These are phyloP conservation scores for Lentinula edodes DNA, from an alignment of 768 basidiomycete genomes.

Conservation along the genomic window DNA sequence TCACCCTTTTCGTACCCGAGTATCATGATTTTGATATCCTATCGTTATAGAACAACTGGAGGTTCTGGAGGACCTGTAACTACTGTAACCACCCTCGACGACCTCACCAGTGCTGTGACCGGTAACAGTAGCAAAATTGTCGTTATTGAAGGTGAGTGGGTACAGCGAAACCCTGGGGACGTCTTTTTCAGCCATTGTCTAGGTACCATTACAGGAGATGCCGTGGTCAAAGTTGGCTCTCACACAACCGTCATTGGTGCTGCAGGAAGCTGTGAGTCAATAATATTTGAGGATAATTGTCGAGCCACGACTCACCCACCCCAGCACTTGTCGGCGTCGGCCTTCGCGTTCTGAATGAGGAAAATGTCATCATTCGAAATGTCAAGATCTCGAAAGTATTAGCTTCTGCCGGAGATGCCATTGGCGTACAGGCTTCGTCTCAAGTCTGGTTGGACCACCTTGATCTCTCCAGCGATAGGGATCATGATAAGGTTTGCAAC, in stretches of 20 bases:
- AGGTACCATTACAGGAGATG: conserved; percentile 40
- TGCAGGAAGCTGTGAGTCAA: conserved; percentile 29
- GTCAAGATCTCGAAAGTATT: conserved; percentile 45
- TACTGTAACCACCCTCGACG: conserved; percentile 36
- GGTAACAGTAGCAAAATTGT: conserved; percentile 39
- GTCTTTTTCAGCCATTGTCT: not conserved
- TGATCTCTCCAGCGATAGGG: conserved; percentile 39
- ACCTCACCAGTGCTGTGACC: conserved; percentile 33
- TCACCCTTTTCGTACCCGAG: not conserved
- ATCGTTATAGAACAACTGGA: conserved; percentile 30
- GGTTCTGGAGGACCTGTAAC: conserved; percentile 38
- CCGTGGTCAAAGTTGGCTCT: conserved; percentile 35
- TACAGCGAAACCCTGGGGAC: too few species aligned
- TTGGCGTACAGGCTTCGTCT: conserved; percentile 34
- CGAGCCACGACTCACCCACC: not conserved
- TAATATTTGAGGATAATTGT: not conserved
- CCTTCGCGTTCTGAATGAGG: conserved; percentile 34
- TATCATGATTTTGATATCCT: not conserved
- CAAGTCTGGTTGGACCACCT: conserved; percentile 43
- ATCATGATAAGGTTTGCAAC: conserved; percentile 33
- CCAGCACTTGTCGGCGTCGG: conserved; percentile 40
- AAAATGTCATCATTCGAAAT: conserved; percentile 45
- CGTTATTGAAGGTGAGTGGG: conserved; percentile 31
- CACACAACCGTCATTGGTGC: conserved; percentile 40
- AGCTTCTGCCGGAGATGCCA: conserved; percentile 37